Conservation (phyloP, 257 asterid species). For the Nicotiana attenuata region DNA sequence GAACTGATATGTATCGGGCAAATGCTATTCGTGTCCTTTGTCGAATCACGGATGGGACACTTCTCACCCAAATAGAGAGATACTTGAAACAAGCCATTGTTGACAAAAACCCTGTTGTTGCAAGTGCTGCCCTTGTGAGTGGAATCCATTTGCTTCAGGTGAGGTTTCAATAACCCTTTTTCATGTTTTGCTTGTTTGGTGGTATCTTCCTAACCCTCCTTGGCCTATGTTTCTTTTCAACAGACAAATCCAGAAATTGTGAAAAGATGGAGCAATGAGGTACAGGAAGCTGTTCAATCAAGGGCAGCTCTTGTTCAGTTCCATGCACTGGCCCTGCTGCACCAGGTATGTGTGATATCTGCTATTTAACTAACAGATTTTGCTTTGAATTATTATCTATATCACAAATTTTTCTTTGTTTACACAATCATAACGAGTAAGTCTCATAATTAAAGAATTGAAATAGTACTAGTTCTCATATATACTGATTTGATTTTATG, state of each 20-base stretch:
- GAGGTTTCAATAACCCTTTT: constrained; percentile 8
- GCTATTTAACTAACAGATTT: neutral
- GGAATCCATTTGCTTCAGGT: constrained; percentile 95
- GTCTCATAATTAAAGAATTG: neutral
- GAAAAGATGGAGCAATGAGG: constrained; percentile 97
- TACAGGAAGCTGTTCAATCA: constrained; percentile 94
- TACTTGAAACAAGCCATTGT: constrained; percentile 96
- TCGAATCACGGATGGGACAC: constrained; percentile 87
- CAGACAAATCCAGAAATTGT: constrained; percentile 93
- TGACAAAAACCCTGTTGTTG: constrained; percentile 92
- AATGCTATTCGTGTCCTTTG: constrained; percentile 95
- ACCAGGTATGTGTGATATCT: constrained; percentile 51
- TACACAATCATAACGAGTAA: neutral
- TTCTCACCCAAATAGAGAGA: constrained; percentile 88
- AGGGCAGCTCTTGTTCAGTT: constrained; percentile 94
- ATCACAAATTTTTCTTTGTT: neutral
- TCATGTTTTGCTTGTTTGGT: constrained; percentile 7
- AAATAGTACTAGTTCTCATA: neutral
- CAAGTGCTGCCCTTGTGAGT: constrained; percentile 96
- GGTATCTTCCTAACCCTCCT: constrained; percentile 8
- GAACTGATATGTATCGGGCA: constrained; percentile 95
- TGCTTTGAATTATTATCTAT: neutral
- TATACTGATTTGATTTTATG: neutral
- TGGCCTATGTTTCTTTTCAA: constrained; percentile 10
- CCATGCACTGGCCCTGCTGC: constrained; percentile 89